phyloP scores from a whole-genome alignment of 441 rosid genomes.

The Kokia cookei region DNA sequence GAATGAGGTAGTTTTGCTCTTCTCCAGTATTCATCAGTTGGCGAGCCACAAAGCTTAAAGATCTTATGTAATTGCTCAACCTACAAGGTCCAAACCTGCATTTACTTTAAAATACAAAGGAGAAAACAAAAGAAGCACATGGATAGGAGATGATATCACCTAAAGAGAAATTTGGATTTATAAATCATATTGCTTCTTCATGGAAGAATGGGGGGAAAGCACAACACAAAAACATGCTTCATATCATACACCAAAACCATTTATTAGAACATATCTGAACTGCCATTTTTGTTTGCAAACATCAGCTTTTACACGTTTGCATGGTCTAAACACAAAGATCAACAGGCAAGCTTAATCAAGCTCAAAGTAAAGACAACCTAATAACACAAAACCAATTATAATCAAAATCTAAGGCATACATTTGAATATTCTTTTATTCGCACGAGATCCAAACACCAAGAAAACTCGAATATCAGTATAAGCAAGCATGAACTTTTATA shows the following conservation, averaged over 20 bases:
- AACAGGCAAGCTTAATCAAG: neutral
- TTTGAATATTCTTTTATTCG: neutral
- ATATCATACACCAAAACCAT: neutral
- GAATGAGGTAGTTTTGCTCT: conserved; percentile 53
- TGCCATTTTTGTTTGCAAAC: neutral
- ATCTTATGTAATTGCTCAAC: conserved; percentile 92
- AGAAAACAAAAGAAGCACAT: neutral
- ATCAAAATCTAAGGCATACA: neutral
- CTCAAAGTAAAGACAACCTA: neutral
- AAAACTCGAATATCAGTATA: neutral
- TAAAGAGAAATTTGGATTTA: neutral
- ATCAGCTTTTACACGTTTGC: neutral
- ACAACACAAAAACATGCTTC: neutral
- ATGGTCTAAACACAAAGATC: neutral
- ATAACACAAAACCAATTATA: neutral
- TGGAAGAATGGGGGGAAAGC: neutral
- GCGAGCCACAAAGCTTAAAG: conserved; percentile 90
- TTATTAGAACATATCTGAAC: neutral
- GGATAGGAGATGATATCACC: neutral
- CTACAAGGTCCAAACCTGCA: conserved; percentile 24
- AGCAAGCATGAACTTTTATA: neutral
- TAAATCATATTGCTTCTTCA: neutral
- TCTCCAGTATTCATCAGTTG: conserved; percentile 78
- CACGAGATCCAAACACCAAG: neutral
- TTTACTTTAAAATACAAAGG: neutral